phyloP scores from a whole-genome alignment of 805 yeast species.

The Pachysolen tannophilus region DNA sequence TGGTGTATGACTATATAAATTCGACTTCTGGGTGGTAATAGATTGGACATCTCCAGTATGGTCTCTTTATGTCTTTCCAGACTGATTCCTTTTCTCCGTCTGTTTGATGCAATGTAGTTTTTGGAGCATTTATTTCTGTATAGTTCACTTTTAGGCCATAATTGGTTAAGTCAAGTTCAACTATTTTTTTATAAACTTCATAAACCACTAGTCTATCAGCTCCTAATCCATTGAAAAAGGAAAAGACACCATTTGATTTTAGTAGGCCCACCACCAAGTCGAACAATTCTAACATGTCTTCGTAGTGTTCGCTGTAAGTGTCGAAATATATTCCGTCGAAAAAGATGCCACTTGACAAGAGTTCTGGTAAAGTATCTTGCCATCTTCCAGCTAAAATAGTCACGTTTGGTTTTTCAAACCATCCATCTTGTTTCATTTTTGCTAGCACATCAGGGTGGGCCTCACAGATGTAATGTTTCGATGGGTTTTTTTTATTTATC shows the following conservation, averaged over 20 bases:
- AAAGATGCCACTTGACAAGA: slow-evolving; percentile 58
- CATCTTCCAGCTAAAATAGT: slow-evolving; percentile 81
- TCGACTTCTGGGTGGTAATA: slow-evolving; percentile 60
- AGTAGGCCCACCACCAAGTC: slow-evolving; percentile 76
- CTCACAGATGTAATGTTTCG: slow-evolving; percentile 80
- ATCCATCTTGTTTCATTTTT: slow-evolving; percentile 65
- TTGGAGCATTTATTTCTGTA: slow-evolving; percentile 39
- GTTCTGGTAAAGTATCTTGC: slow-evolving; percentile 71
- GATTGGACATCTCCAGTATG: slow-evolving; percentile 63
- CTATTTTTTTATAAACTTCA: slow-evolving; percentile 80
- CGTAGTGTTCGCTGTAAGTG: slow-evolving; percentile 87
- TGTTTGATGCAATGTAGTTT: slow-evolving; percentile 24
- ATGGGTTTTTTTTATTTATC: slow-evolving; percentile 52
- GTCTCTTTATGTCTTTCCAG: slow-evolving; percentile 54
- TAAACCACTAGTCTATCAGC: slow-evolving; percentile 70
- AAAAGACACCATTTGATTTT: slow-evolving; percentile 76
- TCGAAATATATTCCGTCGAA: slow-evolving; percentile 92
- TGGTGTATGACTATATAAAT: slow-evolving; percentile 21
- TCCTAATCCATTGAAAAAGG: slow-evolving; percentile 88
- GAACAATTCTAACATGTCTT: slow-evolving; percentile 79
- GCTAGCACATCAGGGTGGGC: slow-evolving; percentile 88
- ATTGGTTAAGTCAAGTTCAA: slow-evolving; percentile 67
- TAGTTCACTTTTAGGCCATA: slow-evolving; percentile 70
- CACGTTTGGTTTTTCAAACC: slow-evolving; percentile 72
- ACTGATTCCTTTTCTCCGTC: slow-evolving; percentile 33